Percentiles rank a stretch among this genome's conserved stretches.
Evolutionary conservation across 2,329 filamentous ascomycete species (phyloP).

Genomic region (Zasmidium citrigriseum): DNA sequence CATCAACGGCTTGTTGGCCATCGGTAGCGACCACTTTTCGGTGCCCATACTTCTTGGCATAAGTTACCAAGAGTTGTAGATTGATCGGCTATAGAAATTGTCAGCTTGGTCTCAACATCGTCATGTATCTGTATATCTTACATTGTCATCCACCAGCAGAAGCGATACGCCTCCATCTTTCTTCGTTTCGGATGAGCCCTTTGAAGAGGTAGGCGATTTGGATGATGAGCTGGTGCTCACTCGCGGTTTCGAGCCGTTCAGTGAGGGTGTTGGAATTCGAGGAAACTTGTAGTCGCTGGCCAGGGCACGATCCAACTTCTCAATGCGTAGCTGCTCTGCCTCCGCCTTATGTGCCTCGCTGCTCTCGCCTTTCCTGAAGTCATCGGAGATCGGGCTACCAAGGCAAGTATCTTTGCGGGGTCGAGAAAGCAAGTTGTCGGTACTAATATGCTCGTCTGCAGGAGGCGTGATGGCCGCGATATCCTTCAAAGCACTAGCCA

Average conservation of each 20-base stretch:
- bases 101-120: not conserved
- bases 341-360: not conserved
- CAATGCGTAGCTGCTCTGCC: constrained; percentile 1
- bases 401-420: constrained; percentile 2
- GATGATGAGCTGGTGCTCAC: constrained; percentile 9
- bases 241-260: constrained; percentile 18
- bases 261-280: constrained; percentile 20
- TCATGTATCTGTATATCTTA: constrained; percentile 9
- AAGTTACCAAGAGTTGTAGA: constrained; percentile 33
- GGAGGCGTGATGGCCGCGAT: constrained; percentile 15
- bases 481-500: constrained; percentile 16
- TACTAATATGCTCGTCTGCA: not conserved
- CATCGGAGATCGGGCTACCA: not conserved
- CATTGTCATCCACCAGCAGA: constrained; percentile 37
- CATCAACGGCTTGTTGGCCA: constrained; percentile 51
- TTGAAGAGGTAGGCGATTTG: constrained; percentile 7
- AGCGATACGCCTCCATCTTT: constrained; percentile 25
- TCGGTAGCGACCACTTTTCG: constrained; percentile 48
- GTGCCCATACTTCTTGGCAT: constrained; percentile 39
- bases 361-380: not conserved
- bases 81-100: constrained; percentile 29
- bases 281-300: constrained; percentile 23
- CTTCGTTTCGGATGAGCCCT: constrained; percentile 10
- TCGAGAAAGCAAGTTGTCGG: not conserved
- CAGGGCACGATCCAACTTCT: constrained; percentile 15